Conservation (phyloP, 148 eudicot species). For the Rhododendron kiyosumense region DNA sequence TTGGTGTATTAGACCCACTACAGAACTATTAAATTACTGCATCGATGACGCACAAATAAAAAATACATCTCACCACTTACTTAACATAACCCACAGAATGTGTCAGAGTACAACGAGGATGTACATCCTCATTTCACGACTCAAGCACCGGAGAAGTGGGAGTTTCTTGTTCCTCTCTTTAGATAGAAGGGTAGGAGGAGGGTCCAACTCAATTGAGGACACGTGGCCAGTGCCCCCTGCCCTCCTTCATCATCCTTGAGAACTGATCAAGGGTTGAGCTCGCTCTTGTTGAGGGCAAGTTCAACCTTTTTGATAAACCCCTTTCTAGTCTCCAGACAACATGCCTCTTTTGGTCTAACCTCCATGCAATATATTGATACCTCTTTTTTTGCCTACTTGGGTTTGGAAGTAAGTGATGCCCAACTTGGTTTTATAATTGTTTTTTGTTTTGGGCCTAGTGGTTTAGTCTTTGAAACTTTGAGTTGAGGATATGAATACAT, state of each 20-base stretch:
- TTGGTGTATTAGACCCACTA: neutral
- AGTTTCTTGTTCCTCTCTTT: neutral
- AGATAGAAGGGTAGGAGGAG: neutral
- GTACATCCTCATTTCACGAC: no score
- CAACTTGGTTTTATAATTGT: neutral
- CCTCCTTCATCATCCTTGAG: neutral
- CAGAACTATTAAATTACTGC: neutral
- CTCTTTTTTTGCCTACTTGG: neutral
- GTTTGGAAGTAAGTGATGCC: neutral
- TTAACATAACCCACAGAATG: no score
- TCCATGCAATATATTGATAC: neutral
- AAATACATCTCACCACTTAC: neutral
- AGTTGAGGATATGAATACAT: neutral
- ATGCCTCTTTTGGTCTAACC: neutral
- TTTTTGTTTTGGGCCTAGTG: neutral
- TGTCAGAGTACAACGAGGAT: no score
- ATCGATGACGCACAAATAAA: neutral
- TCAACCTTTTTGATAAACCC: neutral
- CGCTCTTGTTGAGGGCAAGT: neutral
- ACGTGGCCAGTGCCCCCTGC: neutral
- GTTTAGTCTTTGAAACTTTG: neutral
- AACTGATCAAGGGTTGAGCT: neutral
- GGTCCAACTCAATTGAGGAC: neutral
- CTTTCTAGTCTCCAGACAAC: neutral
- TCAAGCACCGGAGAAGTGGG: no score